These are phyloP conservation scores for Xylaria venustula DNA, from an alignment of 495 filamentous ascomycete species.

Conservation along the genomic window DNA sequence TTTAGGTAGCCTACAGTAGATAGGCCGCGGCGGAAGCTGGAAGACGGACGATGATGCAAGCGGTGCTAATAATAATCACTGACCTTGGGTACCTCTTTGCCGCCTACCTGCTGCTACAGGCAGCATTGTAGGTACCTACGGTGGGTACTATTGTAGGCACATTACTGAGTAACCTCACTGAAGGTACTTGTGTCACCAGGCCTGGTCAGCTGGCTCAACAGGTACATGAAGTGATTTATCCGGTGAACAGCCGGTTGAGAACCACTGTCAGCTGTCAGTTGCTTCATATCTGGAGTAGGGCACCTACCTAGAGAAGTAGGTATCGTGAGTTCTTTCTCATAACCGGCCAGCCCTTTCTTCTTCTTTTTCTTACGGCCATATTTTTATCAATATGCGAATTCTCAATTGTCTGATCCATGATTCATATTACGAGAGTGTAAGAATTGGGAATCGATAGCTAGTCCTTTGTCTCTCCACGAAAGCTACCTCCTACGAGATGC, in stretches of 20 bases:
- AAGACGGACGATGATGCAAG: conserved; percentile 15
- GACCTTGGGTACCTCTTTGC: not conserved
- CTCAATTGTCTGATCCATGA: not conserved
- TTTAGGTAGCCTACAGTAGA: too few relatives aligned
- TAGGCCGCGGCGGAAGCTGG: not conserved
- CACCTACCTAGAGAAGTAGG: too few relatives aligned
- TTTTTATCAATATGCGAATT: too few relatives aligned
- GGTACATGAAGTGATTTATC: not conserved
- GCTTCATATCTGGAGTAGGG: too few relatives aligned
- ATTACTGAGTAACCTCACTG: not conserved
- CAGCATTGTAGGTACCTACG: not conserved
- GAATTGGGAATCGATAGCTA: not conserved
- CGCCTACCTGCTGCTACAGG: not conserved
- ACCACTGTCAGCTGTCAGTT: too few relatives aligned
- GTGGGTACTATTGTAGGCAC: not conserved
- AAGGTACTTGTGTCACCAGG: not conserved
- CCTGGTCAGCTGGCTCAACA: not conserved
- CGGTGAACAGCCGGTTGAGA: conserved; percentile 4
- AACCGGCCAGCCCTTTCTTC: too few relatives aligned
- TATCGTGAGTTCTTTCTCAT: too few relatives aligned
- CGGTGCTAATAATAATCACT: not conserved
- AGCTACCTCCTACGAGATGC: not conserved
- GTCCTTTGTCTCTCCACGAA: not conserved
- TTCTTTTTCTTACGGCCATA: too few relatives aligned
- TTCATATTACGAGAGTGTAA: not conserved